These are phyloP conservation scores for Eucalyptus caleyi DNA, from an alignment of 345 rosid genomes.

Conservation along the genomic window DNA sequence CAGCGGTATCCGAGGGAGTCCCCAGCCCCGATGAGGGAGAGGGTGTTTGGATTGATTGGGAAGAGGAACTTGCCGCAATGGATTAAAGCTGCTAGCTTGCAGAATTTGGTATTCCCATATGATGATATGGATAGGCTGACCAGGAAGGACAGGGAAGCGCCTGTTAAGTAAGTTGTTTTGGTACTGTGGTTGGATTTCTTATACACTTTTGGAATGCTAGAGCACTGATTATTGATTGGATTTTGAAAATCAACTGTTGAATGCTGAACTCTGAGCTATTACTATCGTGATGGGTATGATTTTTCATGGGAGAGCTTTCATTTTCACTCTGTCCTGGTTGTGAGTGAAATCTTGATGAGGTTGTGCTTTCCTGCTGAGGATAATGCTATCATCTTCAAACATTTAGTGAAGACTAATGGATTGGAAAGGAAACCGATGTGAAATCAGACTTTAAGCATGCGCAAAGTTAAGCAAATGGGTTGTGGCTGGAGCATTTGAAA, in stretches of 20 bases:
- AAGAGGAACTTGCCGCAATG: constrained; percentile 79
- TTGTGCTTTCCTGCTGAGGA: neutral
- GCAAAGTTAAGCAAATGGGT: neutral
- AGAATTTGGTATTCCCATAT: constrained; percentile 80
- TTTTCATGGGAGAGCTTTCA: neutral
- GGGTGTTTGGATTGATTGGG: constrained; percentile 87
- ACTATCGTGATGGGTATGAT: neutral
- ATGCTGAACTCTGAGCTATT: neutral
- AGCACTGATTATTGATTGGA: neutral
- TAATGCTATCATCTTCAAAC: neutral
- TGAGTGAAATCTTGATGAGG: neutral
- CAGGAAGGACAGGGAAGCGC: constrained; percentile 74
- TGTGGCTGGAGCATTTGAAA: neutral
- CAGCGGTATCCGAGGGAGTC: constrained; percentile 14
- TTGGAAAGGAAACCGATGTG: neutral
- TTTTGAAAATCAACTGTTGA: neutral
- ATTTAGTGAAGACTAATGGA: neutral
- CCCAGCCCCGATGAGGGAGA: constrained; percentile 89
- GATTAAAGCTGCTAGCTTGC: constrained; percentile 85
- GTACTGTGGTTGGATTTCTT: neutral
- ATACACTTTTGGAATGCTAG: neutral
- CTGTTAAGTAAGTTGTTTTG: constrained; percentile 63
- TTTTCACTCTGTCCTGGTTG: neutral
- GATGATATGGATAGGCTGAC: constrained; percentile 77
- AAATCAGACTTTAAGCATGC: neutral